phyloP scores from a whole-genome alignment of 108 stramenopile species.

The Parietichytrium sp. region DNA sequence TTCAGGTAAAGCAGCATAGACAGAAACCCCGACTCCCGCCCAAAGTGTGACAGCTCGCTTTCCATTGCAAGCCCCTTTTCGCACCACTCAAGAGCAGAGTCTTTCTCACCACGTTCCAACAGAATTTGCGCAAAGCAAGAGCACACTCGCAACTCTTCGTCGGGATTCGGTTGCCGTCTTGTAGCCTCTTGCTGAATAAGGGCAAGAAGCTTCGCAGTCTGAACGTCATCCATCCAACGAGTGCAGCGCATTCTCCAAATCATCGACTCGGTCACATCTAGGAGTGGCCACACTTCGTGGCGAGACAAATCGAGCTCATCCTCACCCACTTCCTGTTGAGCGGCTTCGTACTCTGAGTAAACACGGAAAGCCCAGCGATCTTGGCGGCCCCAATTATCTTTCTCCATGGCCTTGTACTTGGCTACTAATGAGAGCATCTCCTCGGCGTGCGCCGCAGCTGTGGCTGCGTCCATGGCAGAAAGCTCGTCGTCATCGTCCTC shows the following conservation, averaged over 20 bases:
- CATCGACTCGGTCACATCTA: not conserved
- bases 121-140: conserved; percentile 29
- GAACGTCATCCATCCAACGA: conserved; percentile 26
- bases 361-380: conserved; percentile 16
- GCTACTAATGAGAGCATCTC: conserved; percentile 11
- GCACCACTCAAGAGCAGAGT: conserved; percentile 21
- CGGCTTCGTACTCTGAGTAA: conserved; percentile 12
- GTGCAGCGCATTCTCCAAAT: conserved; percentile 40
- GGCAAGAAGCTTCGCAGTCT: not conserved
- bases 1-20: conserved; percentile 25
- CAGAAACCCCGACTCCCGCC: not conserved
- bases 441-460: conserved; percentile 18
- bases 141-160: conserved; percentile 5
- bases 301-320: not conserved
- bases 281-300: not conserved
- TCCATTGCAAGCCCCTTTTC: conserved; percentile 27
- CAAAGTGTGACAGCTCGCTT: not conserved
- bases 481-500: not conserved
- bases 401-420: not conserved
- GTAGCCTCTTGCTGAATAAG: conserved; percentile 2
- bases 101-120: conserved; percentile 14
- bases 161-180: not conserved
- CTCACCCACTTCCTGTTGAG: not conserved
- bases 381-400: conserved; percentile 31
- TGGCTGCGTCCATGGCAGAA: not conserved